phyloP scores from a whole-genome alignment of 305 asterid species.

The Fraxinus angustifolia region DNA sequence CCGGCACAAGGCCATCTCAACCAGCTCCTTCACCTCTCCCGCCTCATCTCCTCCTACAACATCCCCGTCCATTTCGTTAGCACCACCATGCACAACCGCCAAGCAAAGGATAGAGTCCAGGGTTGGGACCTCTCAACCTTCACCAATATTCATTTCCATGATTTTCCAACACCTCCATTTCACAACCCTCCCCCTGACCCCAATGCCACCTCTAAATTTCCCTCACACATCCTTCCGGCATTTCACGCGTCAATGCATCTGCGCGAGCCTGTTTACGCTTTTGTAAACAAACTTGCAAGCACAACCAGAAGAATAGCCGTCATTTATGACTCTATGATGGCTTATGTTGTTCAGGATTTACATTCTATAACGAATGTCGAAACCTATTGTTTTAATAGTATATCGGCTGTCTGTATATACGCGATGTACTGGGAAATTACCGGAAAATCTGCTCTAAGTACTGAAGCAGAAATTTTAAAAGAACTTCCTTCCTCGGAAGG shows the following conservation, averaged over 20 bases:
- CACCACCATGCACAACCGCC: slow-evolving; percentile 42
- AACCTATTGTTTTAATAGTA: slow-evolving; percentile 38
- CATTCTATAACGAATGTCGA: slow-evolving; percentile 36
- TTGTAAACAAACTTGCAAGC: slow-evolving; percentile 18
- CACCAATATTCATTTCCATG: slow-evolving; percentile 38
- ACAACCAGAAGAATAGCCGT: slow-evolving; percentile 27
- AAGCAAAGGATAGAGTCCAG: slow-evolving; percentile 36
- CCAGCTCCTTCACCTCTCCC: slow-evolving; percentile 50
- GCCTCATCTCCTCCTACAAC: slow-evolving; percentile 31
- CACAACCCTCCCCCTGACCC: slow-evolving; percentile 40
- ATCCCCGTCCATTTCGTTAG: slow-evolving; percentile 35
- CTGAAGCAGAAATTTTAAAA: slow-evolving; percentile 1
- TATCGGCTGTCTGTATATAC: slow-evolving; percentile 33
- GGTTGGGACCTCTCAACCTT: slow-evolving; percentile 23
- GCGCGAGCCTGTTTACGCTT: slow-evolving; percentile 34
- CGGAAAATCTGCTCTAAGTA: slow-evolving; percentile 22
- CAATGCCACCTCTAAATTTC: slow-evolving; percentile 28
- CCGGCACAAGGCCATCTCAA: slow-evolving; percentile 40
- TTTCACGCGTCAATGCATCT: slow-evolving; percentile 32
- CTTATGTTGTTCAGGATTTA: slow-evolving; percentile 50
- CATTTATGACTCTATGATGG: slow-evolving; percentile 44
- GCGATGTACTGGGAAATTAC: slow-evolving; percentile 23
- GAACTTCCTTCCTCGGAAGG: neutral
- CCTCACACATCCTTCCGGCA: slow-evolving; percentile 38
- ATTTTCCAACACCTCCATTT: slow-evolving; percentile 26